Evolutionary conservation across 441 rosid species (phyloP).

Genomic region (Gossypium trilobum): DNA sequence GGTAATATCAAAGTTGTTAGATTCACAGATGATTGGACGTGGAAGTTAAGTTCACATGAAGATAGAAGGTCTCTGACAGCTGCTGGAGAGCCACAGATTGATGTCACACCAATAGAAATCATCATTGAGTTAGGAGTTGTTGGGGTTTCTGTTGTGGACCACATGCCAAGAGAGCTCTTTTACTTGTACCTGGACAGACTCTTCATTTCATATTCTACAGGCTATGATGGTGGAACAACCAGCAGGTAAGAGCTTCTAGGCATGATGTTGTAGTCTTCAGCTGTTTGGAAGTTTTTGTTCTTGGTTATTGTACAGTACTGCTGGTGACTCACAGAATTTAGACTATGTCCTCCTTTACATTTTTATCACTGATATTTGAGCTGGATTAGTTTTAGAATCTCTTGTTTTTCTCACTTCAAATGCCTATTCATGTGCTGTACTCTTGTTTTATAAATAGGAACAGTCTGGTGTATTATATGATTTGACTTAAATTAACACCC

Average conservation of each 20-base stretch:
- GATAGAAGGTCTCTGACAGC: slow-evolving; percentile 35
- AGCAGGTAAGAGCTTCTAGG: slow-evolving; percentile 55
- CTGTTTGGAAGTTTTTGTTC: background rate
- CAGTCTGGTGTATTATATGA: background rate
- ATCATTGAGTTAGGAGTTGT: slow-evolving; percentile 82
- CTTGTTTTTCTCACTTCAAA: background rate
- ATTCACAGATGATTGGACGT: slow-evolving; percentile 42
- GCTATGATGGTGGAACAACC: slow-evolving; percentile 85
- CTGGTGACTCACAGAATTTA: background rate
- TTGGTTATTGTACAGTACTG: background rate
- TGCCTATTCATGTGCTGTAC: background rate
- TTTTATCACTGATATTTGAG: background rate
- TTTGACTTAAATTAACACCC: background rate
- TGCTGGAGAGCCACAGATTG: slow-evolving; percentile 36
- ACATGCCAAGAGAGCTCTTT: slow-evolving; percentile 75
- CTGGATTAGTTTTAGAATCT: background rate
- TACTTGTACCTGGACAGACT: slow-evolving; percentile 77
- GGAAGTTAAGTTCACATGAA: slow-evolving; percentile 29
- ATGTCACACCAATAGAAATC: slow-evolving; percentile 56
- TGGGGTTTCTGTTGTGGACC: slow-evolving; percentile 84
- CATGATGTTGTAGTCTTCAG: background rate
- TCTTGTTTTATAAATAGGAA: background rate
- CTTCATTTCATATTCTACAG: slow-evolving; percentile 74
- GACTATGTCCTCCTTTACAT: background rate
- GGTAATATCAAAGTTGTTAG: slow-evolving; percentile 67